These are phyloP conservation scores for Sarocladium strictum DNA, from an alignment of 2,329 filamentous ascomycete species.

Conservation along the genomic window DNA sequence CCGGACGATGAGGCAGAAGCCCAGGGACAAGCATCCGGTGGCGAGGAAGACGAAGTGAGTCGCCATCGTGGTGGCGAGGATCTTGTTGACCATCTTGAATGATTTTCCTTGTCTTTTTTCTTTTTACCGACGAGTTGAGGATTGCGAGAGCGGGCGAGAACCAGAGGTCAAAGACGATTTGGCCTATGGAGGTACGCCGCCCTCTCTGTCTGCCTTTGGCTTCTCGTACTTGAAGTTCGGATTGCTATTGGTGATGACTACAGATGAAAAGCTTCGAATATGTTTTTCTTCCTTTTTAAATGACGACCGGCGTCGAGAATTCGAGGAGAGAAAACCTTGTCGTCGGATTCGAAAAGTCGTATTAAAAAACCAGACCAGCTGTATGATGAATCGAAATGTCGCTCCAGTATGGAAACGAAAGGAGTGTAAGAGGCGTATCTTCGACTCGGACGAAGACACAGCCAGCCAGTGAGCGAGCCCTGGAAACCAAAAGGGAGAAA, in stretches of 20 bases:
- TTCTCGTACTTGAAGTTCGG: no score
- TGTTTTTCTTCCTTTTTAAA: no score
- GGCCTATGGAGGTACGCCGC: constrained; percentile 8
- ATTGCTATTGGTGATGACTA: no score
- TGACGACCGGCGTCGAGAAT: constrained; percentile 7
- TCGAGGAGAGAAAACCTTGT: neutral
- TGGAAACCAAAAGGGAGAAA: constrained; percentile 16
- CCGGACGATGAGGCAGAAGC: constrained; percentile 47
- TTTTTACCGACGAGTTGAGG: neutral
- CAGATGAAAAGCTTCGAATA: no score
- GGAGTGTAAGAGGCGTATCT: neutral
- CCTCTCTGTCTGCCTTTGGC: neutral
- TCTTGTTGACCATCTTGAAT: constrained; percentile 46
- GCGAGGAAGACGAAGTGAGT: constrained; percentile 45
- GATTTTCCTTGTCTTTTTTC: no score
- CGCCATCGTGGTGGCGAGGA: constrained; percentile 43
- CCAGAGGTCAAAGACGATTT: constrained; percentile 6
- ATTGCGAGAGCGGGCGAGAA: constrained; percentile 5
- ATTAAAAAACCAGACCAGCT: constrained; percentile 9
- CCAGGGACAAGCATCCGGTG: constrained; percentile 49
- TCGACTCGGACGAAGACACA: constrained; percentile 6
- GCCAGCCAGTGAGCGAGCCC: constrained; percentile 12
- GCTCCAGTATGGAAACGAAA: neutral
- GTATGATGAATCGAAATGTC: neutral
- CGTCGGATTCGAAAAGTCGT: neutral